These are phyloP conservation scores for Solanum etuberosum DNA, from an alignment of 257 asterid genomes.

Conservation along the genomic window DNA sequence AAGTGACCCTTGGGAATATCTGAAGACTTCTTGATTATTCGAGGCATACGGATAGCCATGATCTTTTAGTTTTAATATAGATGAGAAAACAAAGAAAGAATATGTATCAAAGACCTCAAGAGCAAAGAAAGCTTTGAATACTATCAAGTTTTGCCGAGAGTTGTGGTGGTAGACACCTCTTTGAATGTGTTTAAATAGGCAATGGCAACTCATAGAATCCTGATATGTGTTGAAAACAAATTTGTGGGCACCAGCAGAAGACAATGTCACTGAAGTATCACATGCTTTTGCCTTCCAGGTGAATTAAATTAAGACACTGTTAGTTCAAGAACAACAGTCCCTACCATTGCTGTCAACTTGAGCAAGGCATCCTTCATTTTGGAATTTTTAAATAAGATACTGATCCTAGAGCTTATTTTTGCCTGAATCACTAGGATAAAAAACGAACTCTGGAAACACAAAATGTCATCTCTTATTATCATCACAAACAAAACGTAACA, in stretches of 20 bases:
- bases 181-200: background rate
- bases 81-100: background rate
- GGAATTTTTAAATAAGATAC: background rate
- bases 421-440: background rate
- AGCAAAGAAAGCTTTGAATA: background rate
- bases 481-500: background rate
- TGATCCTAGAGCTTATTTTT: background rate
- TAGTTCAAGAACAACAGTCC: background rate
- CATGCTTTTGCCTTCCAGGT: background rate
- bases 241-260: background rate
- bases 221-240: background rate
- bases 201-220: background rate
- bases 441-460: background rate
- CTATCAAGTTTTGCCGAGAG: background rate
- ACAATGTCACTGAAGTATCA: background rate
- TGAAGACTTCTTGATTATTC: background rate
- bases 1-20: conserved; percentile 43
- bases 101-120: background rate
- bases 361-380: background rate
- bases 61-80: background rate
- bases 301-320: background rate
- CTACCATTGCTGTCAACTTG: background rate
- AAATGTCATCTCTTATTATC: background rate
- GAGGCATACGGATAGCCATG: background rate
- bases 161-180: background rate